Base-by-base conservation (phyloP, 2,329 filamentous ascomycete genomes). In the Phaeosphaeriaceae sp. region DNA sequence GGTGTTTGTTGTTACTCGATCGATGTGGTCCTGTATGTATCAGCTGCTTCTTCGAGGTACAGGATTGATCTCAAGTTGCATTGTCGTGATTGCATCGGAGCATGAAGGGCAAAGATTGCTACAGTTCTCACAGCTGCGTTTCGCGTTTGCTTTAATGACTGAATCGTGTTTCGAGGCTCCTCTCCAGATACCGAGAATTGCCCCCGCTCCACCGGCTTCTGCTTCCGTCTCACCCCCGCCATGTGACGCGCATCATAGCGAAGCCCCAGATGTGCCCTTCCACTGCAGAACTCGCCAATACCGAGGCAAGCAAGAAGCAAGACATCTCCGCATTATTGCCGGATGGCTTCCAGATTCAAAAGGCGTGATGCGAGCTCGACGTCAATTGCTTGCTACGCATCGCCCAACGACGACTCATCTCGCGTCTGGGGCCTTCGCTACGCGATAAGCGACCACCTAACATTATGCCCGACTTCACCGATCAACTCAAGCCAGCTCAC, bases 381-480 rank as follows among this genome's bases (percentile, higher is more conserved):
- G 49, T 40, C 47, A 49, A 19, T 43, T 52, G 35, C 26, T 15
- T 15, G 32, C 56, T 42, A n/a, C 55, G 49, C 49, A 46, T 40
- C 43, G 23, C 35, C 35, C 52, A 26, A 11, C 52, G 28, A 46
- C 50, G 53, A 43, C 24, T 48, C 15, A 44, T 24, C 28, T 44
- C 11, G 50, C 55, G 48, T 52, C 52, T 49, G 32, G 35, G 28
- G 10, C 28, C 49, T 30, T 47, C 46, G 35, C 57, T 49, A 55
- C 48, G 59, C 55, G 61, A 50, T 56, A 50, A 32, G 10, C 23
- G 42, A 53, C 49, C 58, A 58, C 62, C 55, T 48, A 48, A 48
- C 54, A 55, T 46, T 51, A 83, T 83, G 81, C 65, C 75, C 22
- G 82, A 85, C 73, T 85, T 85, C 70, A 82, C 81, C 53, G 79